Conservation (phyloP, 2,329 filamentous ascomycete genomes). For the Pseudocercospora fuligena region DNA sequence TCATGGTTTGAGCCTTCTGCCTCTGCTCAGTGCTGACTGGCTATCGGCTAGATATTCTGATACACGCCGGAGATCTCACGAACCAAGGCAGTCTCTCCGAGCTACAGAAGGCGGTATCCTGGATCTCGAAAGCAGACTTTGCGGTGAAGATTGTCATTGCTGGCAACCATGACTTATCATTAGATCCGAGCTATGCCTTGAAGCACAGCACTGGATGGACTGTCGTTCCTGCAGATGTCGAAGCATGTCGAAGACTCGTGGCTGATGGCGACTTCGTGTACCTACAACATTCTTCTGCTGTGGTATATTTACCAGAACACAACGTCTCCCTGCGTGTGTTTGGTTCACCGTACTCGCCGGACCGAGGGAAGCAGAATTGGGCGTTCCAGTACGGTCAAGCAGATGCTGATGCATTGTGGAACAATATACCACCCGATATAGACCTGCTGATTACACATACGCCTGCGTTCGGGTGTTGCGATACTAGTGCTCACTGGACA, state of each 20-base stretch:
- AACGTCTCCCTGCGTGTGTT: conserved; percentile 69
- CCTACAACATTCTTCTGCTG: conserved; percentile 62
- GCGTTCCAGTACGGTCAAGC: conserved; percentile 66
- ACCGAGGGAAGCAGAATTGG: conserved; percentile 53
- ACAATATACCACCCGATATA: conserved; percentile 62
- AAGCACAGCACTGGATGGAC: conserved; percentile 38
- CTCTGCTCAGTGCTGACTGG: conserved; percentile 42
- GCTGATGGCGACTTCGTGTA: conserved; percentile 63
- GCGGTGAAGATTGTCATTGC: conserved; percentile 73
- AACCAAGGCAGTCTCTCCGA: conserved; percentile 68
- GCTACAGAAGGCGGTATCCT: conserved; percentile 65
- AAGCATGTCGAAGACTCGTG: conserved; percentile 61
- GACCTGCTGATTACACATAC: conserved; percentile 76
- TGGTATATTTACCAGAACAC: conserved; percentile 63
- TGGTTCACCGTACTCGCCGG: conserved; percentile 69
- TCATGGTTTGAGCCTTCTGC: background rate
- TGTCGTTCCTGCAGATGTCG: conserved; percentile 49
- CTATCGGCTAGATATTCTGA: conserved; percentile 66
- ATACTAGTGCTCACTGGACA: conserved; percentile 47
- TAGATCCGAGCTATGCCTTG: conserved; percentile 54
- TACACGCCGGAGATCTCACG: conserved; percentile 77
- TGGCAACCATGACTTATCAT: conserved; percentile 78
- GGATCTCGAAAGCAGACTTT: conserved; percentile 71
- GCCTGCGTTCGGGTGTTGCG: conserved; percentile 65
- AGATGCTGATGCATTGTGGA: conserved; percentile 59